phyloP scores from a whole-genome alignment of 805 yeast genomes.

The Saccharomycopsis guyanensis region DNA sequence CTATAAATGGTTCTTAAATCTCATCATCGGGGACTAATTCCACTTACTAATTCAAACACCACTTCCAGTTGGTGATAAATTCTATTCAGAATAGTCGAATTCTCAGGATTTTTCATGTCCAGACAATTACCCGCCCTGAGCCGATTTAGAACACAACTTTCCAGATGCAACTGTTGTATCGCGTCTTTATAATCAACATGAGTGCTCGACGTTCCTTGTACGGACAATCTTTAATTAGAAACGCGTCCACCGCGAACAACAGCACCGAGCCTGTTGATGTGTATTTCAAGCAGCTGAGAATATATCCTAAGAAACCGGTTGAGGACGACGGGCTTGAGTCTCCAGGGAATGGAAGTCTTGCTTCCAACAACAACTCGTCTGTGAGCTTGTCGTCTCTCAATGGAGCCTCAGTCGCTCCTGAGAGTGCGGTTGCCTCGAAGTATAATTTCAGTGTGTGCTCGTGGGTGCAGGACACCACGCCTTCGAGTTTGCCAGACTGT shows the following conservation, averaged over 20 bases:
- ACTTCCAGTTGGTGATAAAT: no score
- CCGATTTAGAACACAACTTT: no score
- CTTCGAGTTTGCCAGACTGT: constrained; percentile 10
- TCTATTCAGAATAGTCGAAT: no score
- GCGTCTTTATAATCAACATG: no score
- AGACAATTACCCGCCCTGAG: no score
- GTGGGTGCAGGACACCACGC: constrained; percentile 26
- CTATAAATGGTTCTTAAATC: constrained; percentile 18
- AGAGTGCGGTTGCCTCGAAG: constrained; percentile 19
- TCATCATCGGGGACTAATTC: no score
- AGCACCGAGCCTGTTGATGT: constrained; percentile 21
- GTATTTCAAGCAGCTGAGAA: constrained; percentile 29
- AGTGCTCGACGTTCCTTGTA: constrained; percentile 24
- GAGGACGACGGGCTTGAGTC: constrained; percentile 17
- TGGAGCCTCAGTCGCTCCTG: constrained; percentile 26
- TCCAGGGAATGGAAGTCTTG: constrained; percentile 21
- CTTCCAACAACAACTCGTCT: constrained; percentile 24
- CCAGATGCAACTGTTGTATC: no score
- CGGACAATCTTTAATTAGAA: constrained; percentile 28
- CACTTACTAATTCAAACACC: no score
- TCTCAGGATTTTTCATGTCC: no score
- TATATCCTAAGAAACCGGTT: constrained; percentile 28
- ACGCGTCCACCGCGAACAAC: constrained; percentile 23
- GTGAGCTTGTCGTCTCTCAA: constrained; percentile 6
- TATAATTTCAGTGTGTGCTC: constrained; percentile 30